These are phyloP conservation scores for Colletotrichum magnum DNA, from an alignment of 2,329 filamentous ascomycete species.

Conservation along the genomic window DNA sequence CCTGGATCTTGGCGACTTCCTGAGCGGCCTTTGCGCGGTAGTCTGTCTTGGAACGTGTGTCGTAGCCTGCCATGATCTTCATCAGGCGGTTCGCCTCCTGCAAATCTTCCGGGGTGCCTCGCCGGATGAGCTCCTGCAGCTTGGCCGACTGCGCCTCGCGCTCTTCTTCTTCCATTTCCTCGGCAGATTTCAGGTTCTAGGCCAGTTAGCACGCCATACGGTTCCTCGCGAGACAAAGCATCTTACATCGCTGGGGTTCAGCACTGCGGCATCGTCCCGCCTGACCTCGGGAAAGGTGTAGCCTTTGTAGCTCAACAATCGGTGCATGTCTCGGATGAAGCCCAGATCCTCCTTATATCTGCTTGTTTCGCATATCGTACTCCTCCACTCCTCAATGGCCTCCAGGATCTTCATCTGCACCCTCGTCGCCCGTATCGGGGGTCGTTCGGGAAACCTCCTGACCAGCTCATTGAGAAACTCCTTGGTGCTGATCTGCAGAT, in stretches of 20 bases:
- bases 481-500: conserved; percentile 98
- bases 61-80: conserved; percentile 99
- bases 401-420: conserved; percentile 95
- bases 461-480: conserved; percentile 99
- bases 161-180: conserved; percentile 99
- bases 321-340: conserved; percentile 97
- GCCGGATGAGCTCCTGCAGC: conserved; percentile 93
- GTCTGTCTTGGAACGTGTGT: conserved; percentile 95
- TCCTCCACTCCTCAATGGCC: conserved; percentile 97
- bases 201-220: conserved; percentile 12
- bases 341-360: conserved; percentile 97
- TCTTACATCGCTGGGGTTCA: conserved; percentile 95
- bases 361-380: conserved; percentile 98
- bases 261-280: conserved; percentile 92
- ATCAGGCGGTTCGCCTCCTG: conserved; percentile 98
- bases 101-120: conserved; percentile 91
- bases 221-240: neutral
- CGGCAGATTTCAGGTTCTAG: conserved; percentile 93
- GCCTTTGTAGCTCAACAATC: conserved; percentile 94
- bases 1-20: conserved; percentile 93
- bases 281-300: conserved; percentile 95
- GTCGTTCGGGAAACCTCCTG: conserved; percentile 93
- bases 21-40: conserved; percentile 98
- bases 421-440: conserved; percentile 85
- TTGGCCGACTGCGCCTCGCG: conserved; percentile 96